Conservation (phyloP, 2,329 filamentous ascomycete genomes). For the Botrytis medusae region DNA sequence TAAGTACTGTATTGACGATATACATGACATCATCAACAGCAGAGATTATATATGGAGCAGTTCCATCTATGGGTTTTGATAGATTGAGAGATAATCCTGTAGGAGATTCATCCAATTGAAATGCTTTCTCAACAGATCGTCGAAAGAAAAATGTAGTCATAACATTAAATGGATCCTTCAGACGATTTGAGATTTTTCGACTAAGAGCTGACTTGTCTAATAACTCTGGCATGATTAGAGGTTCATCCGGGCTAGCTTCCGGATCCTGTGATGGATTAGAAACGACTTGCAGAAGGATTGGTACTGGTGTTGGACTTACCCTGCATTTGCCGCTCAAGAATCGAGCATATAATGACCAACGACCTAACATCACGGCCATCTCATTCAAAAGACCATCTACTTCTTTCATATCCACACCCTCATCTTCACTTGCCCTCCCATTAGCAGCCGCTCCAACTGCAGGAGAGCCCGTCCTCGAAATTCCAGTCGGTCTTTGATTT, state of each 20-base stretch:
- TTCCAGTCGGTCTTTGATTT: conserved; percentile 61
- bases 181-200: conserved; percentile 72
- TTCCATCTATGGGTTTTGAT: conserved; percentile 68
- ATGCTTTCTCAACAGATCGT: conserved; percentile 93
- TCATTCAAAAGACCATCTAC: conserved; percentile 85
- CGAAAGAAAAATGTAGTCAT: conserved; percentile 98
- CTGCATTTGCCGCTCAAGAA: conserved; percentile 86
- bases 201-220: conserved; percentile 76
- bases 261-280: conserved; percentile 50
- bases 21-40: conserved; percentile 99
- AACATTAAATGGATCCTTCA: conserved; percentile 79
- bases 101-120: conserved; percentile 91
- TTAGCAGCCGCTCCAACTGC: conserved; percentile 57
- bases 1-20: conserved; percentile 89
- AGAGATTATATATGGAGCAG: conserved; percentile 87
- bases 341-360: conserved; percentile 88
- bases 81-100: conserved; percentile 74
- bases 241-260: conserved; percentile 51
- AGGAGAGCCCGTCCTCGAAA: conserved; percentile 74
- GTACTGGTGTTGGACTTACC: conserved; percentile 50
- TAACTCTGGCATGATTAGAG: conserved; percentile 69
- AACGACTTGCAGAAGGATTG: conserved; percentile 31
- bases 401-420: conserved; percentile 94
- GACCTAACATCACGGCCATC: conserved; percentile 85
- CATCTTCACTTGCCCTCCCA: conserved; percentile 73